These are phyloP conservation scores for Lonicera japonica DNA, from an alignment of 129 eudicot species.

Conservation along the genomic window DNA sequence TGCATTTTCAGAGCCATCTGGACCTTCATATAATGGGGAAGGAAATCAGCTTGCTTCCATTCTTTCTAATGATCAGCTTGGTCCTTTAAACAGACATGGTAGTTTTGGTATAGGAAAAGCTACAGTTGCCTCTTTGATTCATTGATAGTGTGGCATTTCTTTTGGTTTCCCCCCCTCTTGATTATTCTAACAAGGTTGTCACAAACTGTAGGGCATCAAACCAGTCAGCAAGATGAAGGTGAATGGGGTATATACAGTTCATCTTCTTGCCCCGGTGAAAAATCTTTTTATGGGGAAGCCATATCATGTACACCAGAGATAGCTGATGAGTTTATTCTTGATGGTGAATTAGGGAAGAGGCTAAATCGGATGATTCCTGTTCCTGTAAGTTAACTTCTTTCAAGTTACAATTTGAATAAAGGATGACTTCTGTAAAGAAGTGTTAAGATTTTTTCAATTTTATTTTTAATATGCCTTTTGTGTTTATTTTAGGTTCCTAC, in stretches of 20 bases:
- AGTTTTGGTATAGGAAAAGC: slow-evolving; percentile 10
- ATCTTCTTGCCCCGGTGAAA: slow-evolving; percentile 14
- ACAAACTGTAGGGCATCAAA: slow-evolving; percentile 20
- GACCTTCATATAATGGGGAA: slow-evolving; percentile 12
- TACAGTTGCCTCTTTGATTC: too few species aligned
- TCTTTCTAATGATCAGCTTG: slow-evolving; percentile 49
- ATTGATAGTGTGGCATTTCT: too few species aligned
- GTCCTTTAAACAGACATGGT: slow-evolving; percentile 31
- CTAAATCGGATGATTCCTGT: slow-evolving; percentile 59
- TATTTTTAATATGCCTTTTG: too few species aligned
- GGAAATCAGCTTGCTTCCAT: slow-evolving; percentile 24
- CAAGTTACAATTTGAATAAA: neutral
- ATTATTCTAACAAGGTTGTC: neutral
- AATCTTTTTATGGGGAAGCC: slow-evolving; percentile 13
- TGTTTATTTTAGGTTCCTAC: too few species aligned
- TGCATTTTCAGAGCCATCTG: slow-evolving; percentile 30
- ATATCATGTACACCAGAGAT: slow-evolving; percentile 49
- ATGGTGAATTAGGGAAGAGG: slow-evolving; percentile 81
- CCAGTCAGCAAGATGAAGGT: slow-evolving; percentile 22
- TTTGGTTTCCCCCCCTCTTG: too few species aligned
- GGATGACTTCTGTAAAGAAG: too few species aligned
- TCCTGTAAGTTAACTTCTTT: slow-evolving; percentile 47
- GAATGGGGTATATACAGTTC: slow-evolving; percentile 8
- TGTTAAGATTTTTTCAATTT: too few species aligned
- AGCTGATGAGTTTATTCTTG: slow-evolving; percentile 53